These are phyloP conservation scores for Plasmopara viticola DNA, from an alignment of 352 stramenopile genomes.

Conservation along the genomic window DNA sequence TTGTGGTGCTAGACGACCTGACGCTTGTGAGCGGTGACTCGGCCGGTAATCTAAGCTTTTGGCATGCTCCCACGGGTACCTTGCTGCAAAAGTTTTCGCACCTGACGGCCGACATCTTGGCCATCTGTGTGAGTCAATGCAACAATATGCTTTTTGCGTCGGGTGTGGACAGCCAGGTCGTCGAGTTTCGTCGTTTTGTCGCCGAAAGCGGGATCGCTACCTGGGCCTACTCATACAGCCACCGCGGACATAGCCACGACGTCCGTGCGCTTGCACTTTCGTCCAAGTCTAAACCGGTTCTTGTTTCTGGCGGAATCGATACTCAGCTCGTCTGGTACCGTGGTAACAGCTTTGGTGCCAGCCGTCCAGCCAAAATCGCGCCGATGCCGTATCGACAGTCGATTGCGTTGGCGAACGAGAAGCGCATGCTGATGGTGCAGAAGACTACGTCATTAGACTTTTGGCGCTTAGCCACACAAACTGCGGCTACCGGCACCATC, in stretches of 20 bases:
- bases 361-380: constrained; percentile 83
- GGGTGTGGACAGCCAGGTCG: constrained; percentile 91
- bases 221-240: constrained; percentile 83
- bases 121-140: constrained; percentile 71
- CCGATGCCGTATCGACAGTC: constrained; percentile 80
- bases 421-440: constrained; percentile 70
- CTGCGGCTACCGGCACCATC: constrained; percentile 20
- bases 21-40: constrained; percentile 92
- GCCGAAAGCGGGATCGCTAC: constrained; percentile 30
- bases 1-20: constrained; percentile 85
- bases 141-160: constrained; percentile 90
- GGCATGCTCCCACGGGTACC: constrained; percentile 88
- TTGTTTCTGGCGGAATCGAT: constrained; percentile 91
- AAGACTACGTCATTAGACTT: constrained; percentile 68
- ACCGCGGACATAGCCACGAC: constrained; percentile 88
- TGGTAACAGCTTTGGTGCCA: constrained; percentile 74
- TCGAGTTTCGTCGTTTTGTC: constrained; percentile 61
- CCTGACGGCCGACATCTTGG: constrained; percentile 86
- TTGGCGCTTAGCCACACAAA: constrained; percentile 47
- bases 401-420: constrained; percentile 55
- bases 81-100: constrained; percentile 91
- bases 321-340: constrained; percentile 91
- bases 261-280: constrained; percentile 83
- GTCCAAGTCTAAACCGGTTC: constrained; percentile 35
- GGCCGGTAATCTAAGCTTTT: constrained; percentile 90